Evolutionary conservation across 208 protist genomes (phyloP).

Genomic region (Trichomonas vaginalis): DNA sequence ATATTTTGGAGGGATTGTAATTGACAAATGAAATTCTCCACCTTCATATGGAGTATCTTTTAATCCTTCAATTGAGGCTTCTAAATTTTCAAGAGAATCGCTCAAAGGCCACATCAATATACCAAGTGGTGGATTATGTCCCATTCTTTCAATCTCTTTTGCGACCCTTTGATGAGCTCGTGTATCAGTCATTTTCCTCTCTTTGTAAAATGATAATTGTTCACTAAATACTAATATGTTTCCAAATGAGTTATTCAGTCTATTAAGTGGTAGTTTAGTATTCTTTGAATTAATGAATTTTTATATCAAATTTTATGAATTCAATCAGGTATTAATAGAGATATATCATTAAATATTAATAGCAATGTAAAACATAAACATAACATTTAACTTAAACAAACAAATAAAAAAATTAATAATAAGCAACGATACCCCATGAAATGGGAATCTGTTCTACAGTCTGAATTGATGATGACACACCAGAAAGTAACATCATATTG

Average conservation of each 20-base stretch:
- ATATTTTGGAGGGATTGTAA: constrained; percentile 43
- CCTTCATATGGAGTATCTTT: constrained; percentile 42
- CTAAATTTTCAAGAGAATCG: not conserved
- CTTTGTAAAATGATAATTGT: too few species aligned
- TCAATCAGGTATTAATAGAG: too few species aligned
- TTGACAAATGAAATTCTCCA: constrained; percentile 41
- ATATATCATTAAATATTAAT: too few species aligned
- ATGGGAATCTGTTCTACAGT: not conserved
- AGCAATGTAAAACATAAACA: too few species aligned
- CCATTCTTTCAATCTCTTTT: not conserved
- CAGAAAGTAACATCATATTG: not conserved
- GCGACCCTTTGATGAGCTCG: not conserved
- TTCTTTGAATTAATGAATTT: too few species aligned
- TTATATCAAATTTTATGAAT: too few species aligned
- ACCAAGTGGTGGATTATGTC: not conserved
- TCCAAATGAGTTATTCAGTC: too few species aligned
- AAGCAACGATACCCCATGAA: not conserved
- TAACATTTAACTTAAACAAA: too few species aligned
- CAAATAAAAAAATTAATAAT: not conserved
- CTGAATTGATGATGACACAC: not conserved
- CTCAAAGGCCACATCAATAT: not conserved
- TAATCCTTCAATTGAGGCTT: constrained; percentile 30
- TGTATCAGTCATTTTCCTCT: too few species aligned
- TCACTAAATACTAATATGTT: too few species aligned
- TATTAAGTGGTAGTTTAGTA: too few species aligned